Conservation (phyloP, 306 rosid species). For the Vachellia pachyceras region DNA sequence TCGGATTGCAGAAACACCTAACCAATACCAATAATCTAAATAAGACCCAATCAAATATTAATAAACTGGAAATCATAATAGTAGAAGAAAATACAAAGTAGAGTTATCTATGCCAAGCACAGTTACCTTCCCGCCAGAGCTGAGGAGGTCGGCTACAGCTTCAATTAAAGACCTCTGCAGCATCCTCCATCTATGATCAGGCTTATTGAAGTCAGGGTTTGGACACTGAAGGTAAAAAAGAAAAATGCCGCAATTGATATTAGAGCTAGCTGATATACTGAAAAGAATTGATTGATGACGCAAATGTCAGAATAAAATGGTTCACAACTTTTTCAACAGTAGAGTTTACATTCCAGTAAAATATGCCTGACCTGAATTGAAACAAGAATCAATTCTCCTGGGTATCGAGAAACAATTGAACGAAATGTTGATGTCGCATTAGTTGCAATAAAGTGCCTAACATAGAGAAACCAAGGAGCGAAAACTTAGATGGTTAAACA, state of each 20-base stretch:
- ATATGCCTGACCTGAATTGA: conserved; percentile 76
- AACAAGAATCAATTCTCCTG: conserved; percentile 77
- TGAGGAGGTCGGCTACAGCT: conserved; percentile 73
- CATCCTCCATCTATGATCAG: conserved; percentile 93
- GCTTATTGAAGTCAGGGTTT: conserved; percentile 88
- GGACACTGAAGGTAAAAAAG: conserved; percentile 65
- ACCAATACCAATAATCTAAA: conserved; percentile 29
- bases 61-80: conserved; percentile 12
- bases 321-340: background rate
- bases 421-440: conserved; percentile 90
- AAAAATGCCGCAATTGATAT: conserved; percentile 24
- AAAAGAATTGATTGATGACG: background rate
- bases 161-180: conserved; percentile 79
- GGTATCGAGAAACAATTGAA: conserved; percentile 73
- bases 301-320: background rate
- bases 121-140: conserved; percentile 71
- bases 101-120: too few relatives aligned
- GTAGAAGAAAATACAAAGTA: too few relatives aligned
- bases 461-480: conserved; percentile 37
- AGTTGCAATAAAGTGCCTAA: conserved; percentile 76
- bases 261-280: background rate
- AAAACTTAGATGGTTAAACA: conserved; percentile 32
- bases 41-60: background rate
- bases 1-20: conserved; percentile 95
- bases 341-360: conserved; percentile 21